These are phyloP conservation scores for Melaleuca alternifolia DNA, from an alignment of 345 rosid species.

Conservation along the genomic window DNA sequence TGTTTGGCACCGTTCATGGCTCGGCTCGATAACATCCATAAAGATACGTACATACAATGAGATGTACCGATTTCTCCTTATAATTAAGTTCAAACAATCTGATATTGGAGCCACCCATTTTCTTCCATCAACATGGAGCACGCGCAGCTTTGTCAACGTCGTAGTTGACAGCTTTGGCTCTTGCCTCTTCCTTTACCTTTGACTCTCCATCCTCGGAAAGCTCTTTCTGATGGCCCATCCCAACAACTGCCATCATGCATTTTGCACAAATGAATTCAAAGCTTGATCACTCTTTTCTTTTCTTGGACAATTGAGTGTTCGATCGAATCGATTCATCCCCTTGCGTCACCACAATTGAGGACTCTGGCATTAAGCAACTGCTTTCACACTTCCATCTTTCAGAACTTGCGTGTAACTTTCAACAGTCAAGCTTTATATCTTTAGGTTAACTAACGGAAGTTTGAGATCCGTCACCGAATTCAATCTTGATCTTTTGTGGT, in stretches of 20 bases:
- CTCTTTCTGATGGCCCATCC: background rate
- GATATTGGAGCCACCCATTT: background rate
- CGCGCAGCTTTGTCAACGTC: background rate
- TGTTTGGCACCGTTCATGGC: background rate
- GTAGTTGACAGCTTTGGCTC: background rate
- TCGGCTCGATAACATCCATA: background rate
- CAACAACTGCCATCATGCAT: background rate
- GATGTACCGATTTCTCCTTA: background rate
- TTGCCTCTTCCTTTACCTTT: background rate
- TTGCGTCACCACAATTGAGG: background rate
- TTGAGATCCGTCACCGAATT: background rate
- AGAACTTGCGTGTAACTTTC: background rate
- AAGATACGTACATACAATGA: background rate
- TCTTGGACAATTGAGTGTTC: background rate
- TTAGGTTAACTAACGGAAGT: background rate
- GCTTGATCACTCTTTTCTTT: background rate
- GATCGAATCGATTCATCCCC: background rate
- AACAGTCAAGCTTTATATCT: background rate
- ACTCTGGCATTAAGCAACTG: background rate
- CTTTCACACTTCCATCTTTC: background rate
- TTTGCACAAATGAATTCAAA: background rate
- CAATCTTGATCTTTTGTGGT: background rate
- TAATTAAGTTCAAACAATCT: background rate
- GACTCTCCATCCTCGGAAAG: background rate
- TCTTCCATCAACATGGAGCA: background rate